Evolutionary conservation across 2,329 filamentous ascomycete species (phyloP), one percentile per base, ranked within the genome.

Genomic region (Aspergillus puulaauensis): DNA sequence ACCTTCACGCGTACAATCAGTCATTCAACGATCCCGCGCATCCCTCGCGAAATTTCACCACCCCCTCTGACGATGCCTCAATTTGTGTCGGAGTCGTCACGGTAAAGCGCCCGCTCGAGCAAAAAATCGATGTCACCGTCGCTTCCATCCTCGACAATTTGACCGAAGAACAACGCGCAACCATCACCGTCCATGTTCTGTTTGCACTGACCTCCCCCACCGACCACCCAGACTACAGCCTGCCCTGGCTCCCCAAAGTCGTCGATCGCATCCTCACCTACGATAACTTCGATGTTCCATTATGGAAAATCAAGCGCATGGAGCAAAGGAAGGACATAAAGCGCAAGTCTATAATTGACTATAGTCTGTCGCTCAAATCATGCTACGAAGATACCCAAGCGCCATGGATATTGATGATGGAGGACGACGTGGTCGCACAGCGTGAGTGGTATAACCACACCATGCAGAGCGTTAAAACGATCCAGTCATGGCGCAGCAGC

Each of bases 361-460:
- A 80, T 60, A 68, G 66, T 12, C 74, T 77, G 35, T 63, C 80
- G 17, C 66, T 81, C 14, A 69, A 73, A 43, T 70, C 71, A 7
- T 81, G 79, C 64, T 66, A 73, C 37, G 65, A 72, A 11, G 45
- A 59, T 47, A 72, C 70, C 8, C 70, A 71, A 21, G 73, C 77
- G 9, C 72, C 72, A 8, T 80, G 79, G 64, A 74, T 79, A 51
- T 68, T 74, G 17, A 75, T 81, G 54, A 65, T 82, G 8, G 79
- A 82, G 61, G 79, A 81, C 58, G 79, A 81, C 58, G 72, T 76
- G 7, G 60, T 82, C 9, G 79, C 78, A 33, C 73, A 77, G 65
- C 73, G 77, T 37, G 74, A 75, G 8, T 82, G 79, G 79, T 80
- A 77, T 58, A 67, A 72, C 39, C 71, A 75, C 9, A 77, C 75